Evolutionary conservation across 306 rosid species (phyloP).

Genomic region (Biancaea sappan): DNA sequence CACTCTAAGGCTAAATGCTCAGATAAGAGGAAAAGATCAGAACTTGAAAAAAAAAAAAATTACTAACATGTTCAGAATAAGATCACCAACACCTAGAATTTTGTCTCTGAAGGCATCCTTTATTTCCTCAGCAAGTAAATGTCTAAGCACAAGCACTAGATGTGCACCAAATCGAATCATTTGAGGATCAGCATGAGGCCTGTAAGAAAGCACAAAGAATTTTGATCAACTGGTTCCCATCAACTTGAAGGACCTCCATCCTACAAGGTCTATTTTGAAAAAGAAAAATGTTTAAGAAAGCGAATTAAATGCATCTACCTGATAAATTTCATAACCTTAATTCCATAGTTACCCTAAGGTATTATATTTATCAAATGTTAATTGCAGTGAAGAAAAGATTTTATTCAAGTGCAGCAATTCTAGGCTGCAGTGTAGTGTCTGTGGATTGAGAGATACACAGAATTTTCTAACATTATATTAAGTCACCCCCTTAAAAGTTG

Average conservation of each 20-base stretch:
- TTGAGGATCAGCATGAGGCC: conserved; percentile 96
- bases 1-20: not conserved
- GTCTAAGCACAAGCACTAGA: conserved; percentile 89
- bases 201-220: conserved; percentile 39
- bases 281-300: not conserved
- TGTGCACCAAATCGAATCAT: conserved; percentile 99
- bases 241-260: conserved; percentile 26
- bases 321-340: not conserved
- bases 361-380: not conserved
- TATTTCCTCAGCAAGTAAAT: conserved; percentile 78
- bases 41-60: conserved; percentile 35
- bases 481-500: not conserved
- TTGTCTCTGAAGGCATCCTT: conserved; percentile 77
- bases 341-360: not conserved
- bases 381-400: not conserved
- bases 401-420: not conserved
- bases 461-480: not conserved
- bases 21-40: conserved; percentile 9
- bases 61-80: conserved; percentile 91
- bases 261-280: not conserved
- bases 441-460: not conserved
- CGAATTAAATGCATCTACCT: conserved; percentile 2
- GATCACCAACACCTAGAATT: conserved; percentile 84
- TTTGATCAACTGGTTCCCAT: conserved; percentile 33
- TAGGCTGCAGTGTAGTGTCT: not conserved